Percentiles rank a stretch among this genome's conserved stretches.
phyloP scores from a whole-genome alignment of 768 basidiomycete species.

The Mycena vulgaris region DNA sequence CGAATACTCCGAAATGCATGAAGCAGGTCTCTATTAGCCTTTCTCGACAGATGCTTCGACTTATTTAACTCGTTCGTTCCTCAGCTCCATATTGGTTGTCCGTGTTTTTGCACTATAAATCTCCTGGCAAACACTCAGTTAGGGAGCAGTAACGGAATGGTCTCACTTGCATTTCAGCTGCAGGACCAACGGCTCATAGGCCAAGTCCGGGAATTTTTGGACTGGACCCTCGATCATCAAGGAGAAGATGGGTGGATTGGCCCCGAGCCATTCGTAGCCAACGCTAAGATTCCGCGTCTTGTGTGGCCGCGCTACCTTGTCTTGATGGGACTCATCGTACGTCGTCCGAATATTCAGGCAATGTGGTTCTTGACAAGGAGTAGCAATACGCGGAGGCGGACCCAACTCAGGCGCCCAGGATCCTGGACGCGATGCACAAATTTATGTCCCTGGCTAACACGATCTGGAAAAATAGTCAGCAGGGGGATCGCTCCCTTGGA shows the following conservation, averaged over 20 bases:
- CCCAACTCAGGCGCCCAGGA: constrained; percentile 51
- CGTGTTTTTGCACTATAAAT: constrained; percentile 32
- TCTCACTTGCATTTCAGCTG: constrained; percentile 59
- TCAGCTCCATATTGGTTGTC: constrained; percentile 63
- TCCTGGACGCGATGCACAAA: constrained; percentile 56
- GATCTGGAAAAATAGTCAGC: constrained; percentile 53
- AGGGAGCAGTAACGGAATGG: constrained; percentile 54
- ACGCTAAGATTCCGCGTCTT: constrained; percentile 54
- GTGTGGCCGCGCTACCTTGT: constrained; percentile 62
- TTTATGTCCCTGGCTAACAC: constrained; percentile 53
- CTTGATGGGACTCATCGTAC: constrained; percentile 55
- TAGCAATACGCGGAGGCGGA: constrained; percentile 64
- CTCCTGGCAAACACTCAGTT: neutral
- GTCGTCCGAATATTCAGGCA: constrained; percentile 20
- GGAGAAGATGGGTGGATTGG: constrained; percentile 60
- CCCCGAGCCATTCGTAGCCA: constrained; percentile 55
- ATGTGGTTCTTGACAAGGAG: neutral
- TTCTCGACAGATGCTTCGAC: too few species aligned
- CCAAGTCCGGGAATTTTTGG: constrained; percentile 56
- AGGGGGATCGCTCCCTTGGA: constrained; percentile 54
- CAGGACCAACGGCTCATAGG: constrained; percentile 54
- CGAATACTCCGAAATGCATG: constrained; percentile 63
- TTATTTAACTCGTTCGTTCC: too few species aligned
- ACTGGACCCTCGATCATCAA: constrained; percentile 56
- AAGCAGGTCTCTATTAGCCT: constrained; percentile 60